phyloP scores from a whole-genome alignment of 352 stramenopile genomes.

The Globisporangium sylvaticum region DNA sequence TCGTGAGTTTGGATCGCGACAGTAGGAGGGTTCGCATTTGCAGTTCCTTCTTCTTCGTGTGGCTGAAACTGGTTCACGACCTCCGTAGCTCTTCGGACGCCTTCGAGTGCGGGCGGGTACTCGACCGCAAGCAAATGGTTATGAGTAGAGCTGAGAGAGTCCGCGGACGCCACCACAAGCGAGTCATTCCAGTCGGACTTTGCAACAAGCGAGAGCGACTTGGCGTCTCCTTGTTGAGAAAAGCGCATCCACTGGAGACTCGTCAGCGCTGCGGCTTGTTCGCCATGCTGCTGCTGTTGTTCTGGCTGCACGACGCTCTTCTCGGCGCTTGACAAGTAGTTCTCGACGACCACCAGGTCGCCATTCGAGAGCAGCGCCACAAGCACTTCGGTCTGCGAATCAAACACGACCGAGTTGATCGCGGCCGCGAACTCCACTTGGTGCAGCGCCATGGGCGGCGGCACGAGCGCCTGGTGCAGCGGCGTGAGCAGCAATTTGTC shows the following conservation, averaged over 20 bases:
- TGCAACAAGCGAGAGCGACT: constrained; percentile 23
- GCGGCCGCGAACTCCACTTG: constrained; percentile 31
- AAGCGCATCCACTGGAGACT: constrained; percentile 36
- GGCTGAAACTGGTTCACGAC: constrained; percentile 1
- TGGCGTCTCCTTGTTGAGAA: neutral
- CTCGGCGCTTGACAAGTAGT: constrained; percentile 27
- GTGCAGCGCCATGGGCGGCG: constrained; percentile 57
- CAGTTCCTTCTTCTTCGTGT: neutral
- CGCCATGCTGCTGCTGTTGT: neutral
- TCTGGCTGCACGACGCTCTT: neutral
- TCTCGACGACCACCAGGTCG: constrained; percentile 37
- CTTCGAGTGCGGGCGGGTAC: constrained; percentile 15
- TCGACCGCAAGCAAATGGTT: neutral
- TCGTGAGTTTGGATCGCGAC: constrained; percentile 39
- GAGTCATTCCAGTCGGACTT: constrained; percentile 31
- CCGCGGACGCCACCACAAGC: constrained; percentile 16
- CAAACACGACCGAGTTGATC: constrained; percentile 60
- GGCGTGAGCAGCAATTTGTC: constrained; percentile 60
- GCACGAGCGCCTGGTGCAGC: constrained; percentile 57
- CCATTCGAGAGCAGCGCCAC: constrained; percentile 38
- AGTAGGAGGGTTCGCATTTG: neutral
- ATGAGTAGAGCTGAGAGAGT: neutral
- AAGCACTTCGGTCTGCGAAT: constrained; percentile 34
- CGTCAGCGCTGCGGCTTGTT: constrained; percentile 2
- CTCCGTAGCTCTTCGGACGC: constrained; percentile 10